These are phyloP conservation scores for Ambrosiella cleistominuta DNA, from an alignment of 2,329 filamentous ascomycete genomes.

Conservation along the genomic window DNA sequence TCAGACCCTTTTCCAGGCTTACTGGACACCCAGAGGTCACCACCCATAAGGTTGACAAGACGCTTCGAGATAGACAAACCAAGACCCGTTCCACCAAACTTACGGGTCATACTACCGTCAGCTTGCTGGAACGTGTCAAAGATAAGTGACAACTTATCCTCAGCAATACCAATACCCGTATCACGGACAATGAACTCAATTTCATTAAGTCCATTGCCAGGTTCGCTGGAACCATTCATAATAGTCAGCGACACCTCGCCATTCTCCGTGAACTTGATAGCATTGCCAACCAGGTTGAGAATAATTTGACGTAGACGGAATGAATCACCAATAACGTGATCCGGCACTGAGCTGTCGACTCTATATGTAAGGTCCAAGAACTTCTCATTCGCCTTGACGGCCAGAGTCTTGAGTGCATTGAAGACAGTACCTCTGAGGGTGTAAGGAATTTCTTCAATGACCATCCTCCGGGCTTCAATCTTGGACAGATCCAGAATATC, in stretches of 20 bases:
- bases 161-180: conserved; percentile 89
- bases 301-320: conserved; percentile 95
- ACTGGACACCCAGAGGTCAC: conserved; percentile 90
- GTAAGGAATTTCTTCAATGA: conserved; percentile 95
- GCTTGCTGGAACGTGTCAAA: conserved; percentile 99
- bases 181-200: conserved; percentile 94
- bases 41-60: conserved; percentile 88
- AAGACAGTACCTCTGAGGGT: conserved; percentile 88
- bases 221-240: conserved; percentile 27
- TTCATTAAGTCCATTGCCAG: conserved; percentile 47
- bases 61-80: conserved; percentile 90
- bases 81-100: conserved; percentile 87
- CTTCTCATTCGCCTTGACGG: conserved; percentile 95
- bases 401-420: conserved; percentile 88
- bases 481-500: conserved; percentile 58
- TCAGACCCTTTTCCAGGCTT: conserved; percentile 79
- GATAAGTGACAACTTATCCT: conserved; percentile 89
- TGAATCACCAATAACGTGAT: conserved; percentile 89
- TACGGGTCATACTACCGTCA: conserved; percentile 87
- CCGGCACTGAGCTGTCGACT: conserved; percentile 81
- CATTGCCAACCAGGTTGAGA: conserved; percentile 90
- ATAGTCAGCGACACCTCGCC: conserved; percentile 95
- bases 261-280: conserved; percentile 96
- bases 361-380: conserved; percentile 83
- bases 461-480: conserved; percentile 93